A percentile compares a stretch with the other conserved stretches of the same genome.
phyloP scores from a whole-genome alignment of 768 basidiomycete species.

The Amanita brunnescens region DNA sequence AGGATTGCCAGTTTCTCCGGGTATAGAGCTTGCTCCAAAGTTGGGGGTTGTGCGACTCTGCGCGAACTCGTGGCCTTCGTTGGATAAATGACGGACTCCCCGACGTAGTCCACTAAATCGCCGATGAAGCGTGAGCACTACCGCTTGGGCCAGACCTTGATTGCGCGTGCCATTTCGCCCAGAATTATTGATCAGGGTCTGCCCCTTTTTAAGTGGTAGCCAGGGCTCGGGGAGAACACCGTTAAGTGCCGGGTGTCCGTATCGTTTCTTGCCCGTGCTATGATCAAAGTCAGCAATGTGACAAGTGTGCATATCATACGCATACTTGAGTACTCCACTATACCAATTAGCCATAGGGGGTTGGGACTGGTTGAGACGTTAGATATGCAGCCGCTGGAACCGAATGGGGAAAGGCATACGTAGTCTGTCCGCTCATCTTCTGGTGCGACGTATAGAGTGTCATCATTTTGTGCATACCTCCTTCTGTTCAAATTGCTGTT shows the following conservation, averaged over 20 bases:
- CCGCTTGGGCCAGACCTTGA: slow-evolving; percentile 47
- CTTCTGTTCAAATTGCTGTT: slow-evolving; percentile 73
- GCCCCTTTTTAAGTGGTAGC: slow-evolving; percentile 84
- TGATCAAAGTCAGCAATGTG: neutral
- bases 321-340: slow-evolving; percentile 81
- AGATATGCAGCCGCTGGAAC: slow-evolving; percentile 5
- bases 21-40: slow-evolving; percentile 18
- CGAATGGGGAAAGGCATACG: slow-evolving; percentile 29
- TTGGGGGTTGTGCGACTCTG: neutral
- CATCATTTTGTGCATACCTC: slow-evolving; percentile 89
- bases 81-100: slow-evolving; percentile 14
- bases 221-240: slow-evolving; percentile 90
- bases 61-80: slow-evolving; percentile 11
- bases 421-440: slow-evolving; percentile 92
- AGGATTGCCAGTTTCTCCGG: slow-evolving; percentile 32
- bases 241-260: slow-evolving; percentile 93
- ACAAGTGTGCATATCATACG: slow-evolving; percentile 11
- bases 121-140: slow-evolving; percentile 76
- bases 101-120: slow-evolving; percentile 48
- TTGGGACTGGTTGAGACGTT: slow-evolving; percentile 54
- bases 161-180: slow-evolving; percentile 25
- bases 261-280: slow-evolving; percentile 90
- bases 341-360: slow-evolving; percentile 97
- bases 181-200: slow-evolving; percentile 57
- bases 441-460: slow-evolving; percentile 90